These are phyloP conservation scores for Tanacetum coccineum DNA, from an alignment of 129 eudicot species.

Conservation along the genomic window DNA sequence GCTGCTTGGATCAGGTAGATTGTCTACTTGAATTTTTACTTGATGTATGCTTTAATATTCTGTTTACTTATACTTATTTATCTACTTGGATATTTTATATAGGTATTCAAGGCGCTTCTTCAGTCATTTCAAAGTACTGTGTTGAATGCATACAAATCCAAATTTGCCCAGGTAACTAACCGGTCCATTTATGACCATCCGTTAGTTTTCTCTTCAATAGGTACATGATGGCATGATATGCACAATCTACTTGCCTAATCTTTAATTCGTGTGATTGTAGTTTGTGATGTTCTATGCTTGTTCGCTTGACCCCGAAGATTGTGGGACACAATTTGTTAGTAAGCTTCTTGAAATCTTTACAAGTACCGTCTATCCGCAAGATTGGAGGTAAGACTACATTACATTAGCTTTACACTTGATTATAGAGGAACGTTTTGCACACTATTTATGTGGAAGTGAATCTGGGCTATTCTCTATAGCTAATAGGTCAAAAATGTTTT, in stretches of 20 bases:
- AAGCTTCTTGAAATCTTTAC: conserved; percentile 53
- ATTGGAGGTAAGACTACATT: conserved; percentile 58
- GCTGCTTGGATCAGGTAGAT: conserved; percentile 63
- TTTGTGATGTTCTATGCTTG: conserved; percentile 92
- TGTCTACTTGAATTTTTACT: neutral
- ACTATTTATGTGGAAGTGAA: neutral
- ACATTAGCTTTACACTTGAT: conserved; percentile 1
- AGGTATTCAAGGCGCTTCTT: conserved; percentile 85
- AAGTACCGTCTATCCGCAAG: conserved; percentile 37
- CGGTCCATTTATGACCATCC: neutral
- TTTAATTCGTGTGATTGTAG: conserved; percentile 43
- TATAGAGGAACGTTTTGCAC: neutral
- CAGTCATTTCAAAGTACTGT: conserved; percentile 82
- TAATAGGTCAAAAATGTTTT: neutral
- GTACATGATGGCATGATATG: conserved; percentile 9
- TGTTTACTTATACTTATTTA: neutral
- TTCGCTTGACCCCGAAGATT: conserved; percentile 79
- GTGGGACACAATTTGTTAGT: conserved; percentile 61
- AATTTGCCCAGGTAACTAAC: conserved; percentile 75
- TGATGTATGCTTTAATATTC: conserved; percentile 4
- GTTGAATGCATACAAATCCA: conserved; percentile 76
- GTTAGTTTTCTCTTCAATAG: neutral
- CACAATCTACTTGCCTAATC: conserved; percentile 7
- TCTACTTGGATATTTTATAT: conserved; percentile 12
- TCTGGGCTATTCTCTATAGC: neutral